Evolutionary conservation across 768 basidiomycete genomes (phyloP).

Genomic region (Russula dissimulans): DNA sequence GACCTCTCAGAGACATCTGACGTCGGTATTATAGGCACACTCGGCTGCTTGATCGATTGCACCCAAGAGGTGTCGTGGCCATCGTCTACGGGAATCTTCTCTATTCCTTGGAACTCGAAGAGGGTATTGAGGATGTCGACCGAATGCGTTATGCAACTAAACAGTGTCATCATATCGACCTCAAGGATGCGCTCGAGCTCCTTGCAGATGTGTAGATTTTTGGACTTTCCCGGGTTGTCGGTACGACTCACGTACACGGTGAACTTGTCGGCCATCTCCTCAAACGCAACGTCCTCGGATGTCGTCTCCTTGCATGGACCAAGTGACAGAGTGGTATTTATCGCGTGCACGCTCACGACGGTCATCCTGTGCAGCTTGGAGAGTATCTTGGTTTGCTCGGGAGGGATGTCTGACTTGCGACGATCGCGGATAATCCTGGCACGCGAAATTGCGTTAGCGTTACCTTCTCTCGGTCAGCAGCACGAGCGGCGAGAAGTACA

Average conservation of each 20-base stretch:
- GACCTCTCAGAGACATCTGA: neutral
- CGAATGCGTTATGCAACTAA: neutral
- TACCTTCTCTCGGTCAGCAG: neutral
- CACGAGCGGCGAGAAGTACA: neutral
- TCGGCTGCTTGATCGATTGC: conserved; percentile 6
- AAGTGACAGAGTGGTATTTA: conserved; percentile 7
- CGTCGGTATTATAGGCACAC: conserved; percentile 2
- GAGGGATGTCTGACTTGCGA: neutral
- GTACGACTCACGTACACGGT: conserved; percentile 7
- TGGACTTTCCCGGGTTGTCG: neutral
- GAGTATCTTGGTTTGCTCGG: neutral
- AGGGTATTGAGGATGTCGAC: neutral
- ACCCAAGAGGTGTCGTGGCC: conserved; percentile 11
- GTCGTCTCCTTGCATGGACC: neutral
- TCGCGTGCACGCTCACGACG: conserved; percentile 6
- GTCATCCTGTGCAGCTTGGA: conserved; percentile 10
- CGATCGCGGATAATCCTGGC: conserved; percentile 6
- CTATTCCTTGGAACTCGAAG: neutral
- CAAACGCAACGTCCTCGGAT: neutral
- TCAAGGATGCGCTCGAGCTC: conserved; percentile 4
- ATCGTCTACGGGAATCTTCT: conserved; percentile 5
- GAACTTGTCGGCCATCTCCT: conserved; percentile 7
- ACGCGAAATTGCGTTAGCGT: neutral
- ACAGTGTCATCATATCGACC: neutral
- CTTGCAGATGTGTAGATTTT: neutral